These are phyloP conservation scores for Lecanicillium sp. DNA, from an alignment of 2,329 filamentous ascomycete genomes.

Conservation along the genomic window DNA sequence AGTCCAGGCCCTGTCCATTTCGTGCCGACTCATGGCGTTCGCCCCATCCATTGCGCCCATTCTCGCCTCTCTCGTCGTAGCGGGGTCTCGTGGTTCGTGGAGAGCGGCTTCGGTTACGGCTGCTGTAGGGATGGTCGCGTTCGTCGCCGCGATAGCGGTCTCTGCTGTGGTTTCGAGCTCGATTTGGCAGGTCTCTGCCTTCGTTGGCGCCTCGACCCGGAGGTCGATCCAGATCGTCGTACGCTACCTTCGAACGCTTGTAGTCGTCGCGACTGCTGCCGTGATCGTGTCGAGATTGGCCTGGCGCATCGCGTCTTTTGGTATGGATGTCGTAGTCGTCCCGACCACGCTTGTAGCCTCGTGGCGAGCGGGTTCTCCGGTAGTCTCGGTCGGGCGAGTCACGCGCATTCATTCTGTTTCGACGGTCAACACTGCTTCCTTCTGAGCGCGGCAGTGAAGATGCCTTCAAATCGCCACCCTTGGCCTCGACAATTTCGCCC, in stretches of 20 bases:
- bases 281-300: slow-evolving; percentile 57
- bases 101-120: slow-evolving; percentile 51
- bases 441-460: slow-evolving; percentile 72
- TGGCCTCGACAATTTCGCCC: slow-evolving; percentile 77
- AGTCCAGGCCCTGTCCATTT: slow-evolving; percentile 25
- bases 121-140: slow-evolving; percentile 44
- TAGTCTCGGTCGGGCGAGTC: slow-evolving; percentile 51
- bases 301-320: slow-evolving; percentile 41
- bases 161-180: slow-evolving; percentile 38
- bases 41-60: background rate
- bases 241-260: slow-evolving; percentile 42
- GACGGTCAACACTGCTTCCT: slow-evolving; percentile 86
- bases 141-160: slow-evolving; percentile 20
- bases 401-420: slow-evolving; percentile 69
- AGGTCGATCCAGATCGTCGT: slow-evolving; percentile 51
- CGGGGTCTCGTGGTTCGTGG: slow-evolving; percentile 34
- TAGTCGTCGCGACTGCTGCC: slow-evolving; percentile 48
- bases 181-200: slow-evolving; percentile 30
- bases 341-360: slow-evolving; percentile 60
- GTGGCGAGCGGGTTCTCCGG: slow-evolving; percentile 53
- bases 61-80: slow-evolving; percentile 27
- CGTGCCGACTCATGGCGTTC: slow-evolving; percentile 1
- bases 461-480: slow-evolving; percentile 67
- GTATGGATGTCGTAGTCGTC: slow-evolving; percentile 53
- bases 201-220: slow-evolving; percentile 40